Evolutionary conservation across 495 filamentous ascomycete genomes (phyloP), one percentile per base, ranked within the genome.

Genomic region (Elaphomyces granulatus): DNA sequence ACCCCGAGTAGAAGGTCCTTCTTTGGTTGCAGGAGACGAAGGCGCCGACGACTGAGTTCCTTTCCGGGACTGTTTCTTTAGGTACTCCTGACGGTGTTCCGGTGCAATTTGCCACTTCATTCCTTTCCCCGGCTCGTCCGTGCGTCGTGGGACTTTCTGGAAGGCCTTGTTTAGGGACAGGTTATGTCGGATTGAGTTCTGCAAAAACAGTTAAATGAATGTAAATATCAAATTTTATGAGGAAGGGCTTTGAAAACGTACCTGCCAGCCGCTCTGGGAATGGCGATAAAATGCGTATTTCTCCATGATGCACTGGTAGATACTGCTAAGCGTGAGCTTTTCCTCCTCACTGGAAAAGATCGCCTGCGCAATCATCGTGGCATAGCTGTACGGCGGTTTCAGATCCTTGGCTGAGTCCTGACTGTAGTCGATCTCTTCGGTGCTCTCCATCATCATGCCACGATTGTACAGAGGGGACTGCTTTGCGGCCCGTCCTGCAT

Each of bases 121-220:
- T 17, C 90, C 90, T 61, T 98, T 98, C 2, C 90, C 90, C 2
- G 90, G 90, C 52, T 98, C 92, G 49, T 98, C 83, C 0, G 86
- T 90, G 3, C 81, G 74, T 26, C 90, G 79, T 17, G 92, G 80
- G 3, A 94, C 80, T 56, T 96, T 96, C 45, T 81, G 74, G 55
- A 98, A 98, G 0, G 77, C 74, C 58, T 93, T 88, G 51, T 92
- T 94, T 36, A 98, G 58, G 2, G 92, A 96, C 15, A 98, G 59
- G 47, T 96, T 96, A 47, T 98, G 90, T 2, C 90, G 78, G 47
- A 98, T 98, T 1, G 86, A 94, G 48, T 98, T 98, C 80, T 90
- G 48, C 12, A 21, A 15, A 34, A 12, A 3, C 31, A 36, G 32
- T 30, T 38, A 23, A 18, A 41, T 32, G 19, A 15, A 18, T 8